These are phyloP conservation scores for Sphaerulina vaccinii DNA, from an alignment of 2,329 filamentous ascomycete species.

Conservation along the genomic window DNA sequence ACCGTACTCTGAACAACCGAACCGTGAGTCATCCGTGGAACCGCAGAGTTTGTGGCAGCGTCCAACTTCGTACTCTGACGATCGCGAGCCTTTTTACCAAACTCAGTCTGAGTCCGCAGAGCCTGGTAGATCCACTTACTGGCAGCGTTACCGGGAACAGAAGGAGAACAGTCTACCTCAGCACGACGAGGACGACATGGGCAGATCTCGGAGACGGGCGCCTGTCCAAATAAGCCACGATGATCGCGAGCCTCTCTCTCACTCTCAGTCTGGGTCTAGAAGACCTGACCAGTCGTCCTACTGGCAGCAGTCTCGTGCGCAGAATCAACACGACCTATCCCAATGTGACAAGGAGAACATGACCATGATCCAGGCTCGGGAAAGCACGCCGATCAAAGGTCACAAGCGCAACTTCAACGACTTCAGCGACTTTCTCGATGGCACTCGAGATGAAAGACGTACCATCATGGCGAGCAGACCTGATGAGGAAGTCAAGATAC, in stretches of 20 bases:
- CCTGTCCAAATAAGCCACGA: too few relatives aligned
- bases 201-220: too few relatives aligned
- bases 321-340: conserved; percentile 1
- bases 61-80: background rate
- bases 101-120: background rate
- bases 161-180: conserved; percentile 2
- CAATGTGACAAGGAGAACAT: background rate
- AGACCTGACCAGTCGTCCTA: conserved; percentile 1
- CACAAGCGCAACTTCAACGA: background rate
- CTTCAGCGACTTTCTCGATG: background rate
- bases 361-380: background rate
- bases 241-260: background rate
- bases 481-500: background rate
- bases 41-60: background rate
- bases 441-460: background rate
- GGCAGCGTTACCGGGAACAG: conserved; percentile 12
- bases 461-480: background rate
- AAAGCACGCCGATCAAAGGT: background rate
- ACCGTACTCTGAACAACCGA: background rate
- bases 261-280: background rate
- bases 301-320: conserved; percentile 13
- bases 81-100: background rate
- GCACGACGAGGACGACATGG: background rate
- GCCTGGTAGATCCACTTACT: conserved; percentile 3
- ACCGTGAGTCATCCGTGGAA: background rate